Evolutionary conservation across 1,139 yeast species (phyloP).

Genomic region (Scheffersomyces titani): DNA sequence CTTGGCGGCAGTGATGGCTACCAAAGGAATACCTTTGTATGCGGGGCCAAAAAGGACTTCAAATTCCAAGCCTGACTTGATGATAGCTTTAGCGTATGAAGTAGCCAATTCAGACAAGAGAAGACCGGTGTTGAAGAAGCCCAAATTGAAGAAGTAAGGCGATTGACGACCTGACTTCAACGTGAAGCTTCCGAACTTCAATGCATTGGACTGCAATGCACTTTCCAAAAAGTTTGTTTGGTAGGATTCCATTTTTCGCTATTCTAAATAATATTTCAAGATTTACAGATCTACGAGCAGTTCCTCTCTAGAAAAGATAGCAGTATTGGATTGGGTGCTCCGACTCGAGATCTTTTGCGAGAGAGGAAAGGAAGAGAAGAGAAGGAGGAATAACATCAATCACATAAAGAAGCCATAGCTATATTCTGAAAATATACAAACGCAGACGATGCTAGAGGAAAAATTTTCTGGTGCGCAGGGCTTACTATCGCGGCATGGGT

Average conservation of each 20-base stretch:
- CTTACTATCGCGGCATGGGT: background rate
- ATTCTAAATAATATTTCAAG: background rate
- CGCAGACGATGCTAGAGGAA: background rate
- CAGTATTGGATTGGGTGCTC: background rate
- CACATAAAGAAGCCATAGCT: background rate
- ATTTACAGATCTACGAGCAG: background rate
- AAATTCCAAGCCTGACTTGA: constrained; percentile 76
- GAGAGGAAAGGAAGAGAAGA: constrained; percentile 6
- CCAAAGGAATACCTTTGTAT: constrained; percentile 94
- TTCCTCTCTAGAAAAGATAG: constrained; percentile 1
- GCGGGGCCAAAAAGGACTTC: constrained; percentile 97
- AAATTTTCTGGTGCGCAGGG: background rate
- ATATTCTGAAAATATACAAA: background rate
- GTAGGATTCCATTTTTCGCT: constrained; percentile 33
- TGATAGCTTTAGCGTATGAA: constrained; percentile 87
- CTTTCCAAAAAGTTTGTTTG: constrained; percentile 73
- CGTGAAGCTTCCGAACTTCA: constrained; percentile 85
- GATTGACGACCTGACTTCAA: constrained; percentile 90
- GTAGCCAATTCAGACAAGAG: constrained; percentile 77
- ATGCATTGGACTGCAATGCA: constrained; percentile 79
- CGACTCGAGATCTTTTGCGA: background rate
- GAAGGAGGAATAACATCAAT: background rate
- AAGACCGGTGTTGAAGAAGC: constrained; percentile 80
- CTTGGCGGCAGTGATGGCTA: constrained; percentile 90
- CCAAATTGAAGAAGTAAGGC: constrained; percentile 97